Evolutionary conservation across 2,329 filamentous ascomycete genomes (phyloP), one percentile per base, ranked within the genome.

Genomic region (Fusarium vanettenii): DNA sequence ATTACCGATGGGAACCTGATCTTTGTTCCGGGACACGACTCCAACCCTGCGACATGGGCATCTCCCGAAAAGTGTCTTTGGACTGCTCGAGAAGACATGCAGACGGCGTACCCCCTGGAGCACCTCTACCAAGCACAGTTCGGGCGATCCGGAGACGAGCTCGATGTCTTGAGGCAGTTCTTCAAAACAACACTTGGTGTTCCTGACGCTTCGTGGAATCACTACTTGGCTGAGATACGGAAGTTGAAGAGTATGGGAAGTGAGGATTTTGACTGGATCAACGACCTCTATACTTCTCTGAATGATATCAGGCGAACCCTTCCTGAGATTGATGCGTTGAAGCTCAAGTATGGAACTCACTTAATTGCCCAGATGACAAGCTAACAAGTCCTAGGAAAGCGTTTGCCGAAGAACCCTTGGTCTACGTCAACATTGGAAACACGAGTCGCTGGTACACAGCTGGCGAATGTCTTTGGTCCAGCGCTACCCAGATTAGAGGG

Each of bases 381-480:
- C 66, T 78, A 20, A 76, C 41, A 2, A 0, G 0, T 1, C 6
- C 0, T 3, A 76, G 74, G 29, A 61, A 71, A 31, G 31, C 41
- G 0, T 77, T 77, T 6, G 13, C 31, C 0, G n/a, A 70, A 4
- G 74, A 77, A 10, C 11, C 57, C 7, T 6, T 77, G 22, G 66
- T 77, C 13, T 75, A 70, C 50, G 67, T 66, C 27, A 67, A 63
- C 4, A n/a, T n/a, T 1, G 59, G 63, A 0, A 61, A 67, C 6
- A 39, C 33, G 8, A 71, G 69, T 31, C 67, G 45, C 11, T 84
- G 83, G 83, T 71, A 80, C 48, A 79, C 71, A 2, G 41, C 71
- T 0, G 69, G 71, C 0, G 65, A 83, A 18, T 84, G 83, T 62
- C 67, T 84, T 1, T 84, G 82, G 83, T 82, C 81, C 0, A 80